Percentiles rank a stretch among this genome's conserved stretches.
Evolutionary conservation across 257 asterid genomes (phyloP).

Genomic region (Fraxinus quadrangulata): DNA sequence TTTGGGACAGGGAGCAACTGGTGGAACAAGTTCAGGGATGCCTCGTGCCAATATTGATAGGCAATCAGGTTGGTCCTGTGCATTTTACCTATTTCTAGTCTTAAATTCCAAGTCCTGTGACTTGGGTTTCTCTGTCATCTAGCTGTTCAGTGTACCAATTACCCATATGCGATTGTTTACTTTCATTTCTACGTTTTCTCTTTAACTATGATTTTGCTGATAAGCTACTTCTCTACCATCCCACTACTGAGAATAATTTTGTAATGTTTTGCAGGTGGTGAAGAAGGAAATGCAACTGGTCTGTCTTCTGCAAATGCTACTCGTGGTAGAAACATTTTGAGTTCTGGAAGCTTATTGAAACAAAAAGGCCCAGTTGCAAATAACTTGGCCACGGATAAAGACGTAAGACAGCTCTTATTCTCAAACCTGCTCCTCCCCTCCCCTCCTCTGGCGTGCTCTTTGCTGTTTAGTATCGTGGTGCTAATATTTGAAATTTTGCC

Average conservation of each 20-base stretch:
- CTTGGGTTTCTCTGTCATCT: slow-evolving; percentile 6
- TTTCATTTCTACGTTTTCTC: background rate
- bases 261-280: slow-evolving; percentile 56
- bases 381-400: slow-evolving; percentile 49
- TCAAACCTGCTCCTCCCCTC: background rate
- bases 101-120: background rate
- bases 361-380: slow-evolving; percentile 55
- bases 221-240: background rate
- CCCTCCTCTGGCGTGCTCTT: background rate
- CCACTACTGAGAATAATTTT: background rate
- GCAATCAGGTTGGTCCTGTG: slow-evolving; percentile 58
- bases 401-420: slow-evolving; percentile 37
- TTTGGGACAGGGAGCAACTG: slow-evolving; percentile 51
- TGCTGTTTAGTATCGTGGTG: too few species aligned
- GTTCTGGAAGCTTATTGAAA: slow-evolving; percentile 60
- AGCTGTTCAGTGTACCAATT: background rate
- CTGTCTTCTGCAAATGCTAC: slow-evolving; percentile 46
- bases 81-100: background rate
- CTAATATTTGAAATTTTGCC: too few species aligned
- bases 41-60: slow-evolving; percentile 59
- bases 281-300: slow-evolving; percentile 59
- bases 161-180: background rate
- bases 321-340: slow-evolving; percentile 52
- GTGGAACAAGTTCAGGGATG: slow-evolving; percentile 71
- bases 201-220: background rate